Conservation (phyloP, 768 basidiomycete genomes). For the Lactarius tabidus region DNA sequence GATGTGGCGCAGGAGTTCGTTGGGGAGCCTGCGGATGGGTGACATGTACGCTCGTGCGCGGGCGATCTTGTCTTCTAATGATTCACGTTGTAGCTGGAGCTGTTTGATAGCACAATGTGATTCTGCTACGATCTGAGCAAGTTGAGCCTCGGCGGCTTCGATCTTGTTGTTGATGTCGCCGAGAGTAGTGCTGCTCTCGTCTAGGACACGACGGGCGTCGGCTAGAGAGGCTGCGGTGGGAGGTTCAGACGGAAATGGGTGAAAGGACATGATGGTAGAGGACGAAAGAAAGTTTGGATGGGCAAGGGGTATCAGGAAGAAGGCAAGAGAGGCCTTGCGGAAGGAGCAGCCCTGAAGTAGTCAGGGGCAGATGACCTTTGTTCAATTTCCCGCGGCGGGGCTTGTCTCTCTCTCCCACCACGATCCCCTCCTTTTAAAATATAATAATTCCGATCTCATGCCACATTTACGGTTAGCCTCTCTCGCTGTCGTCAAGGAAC, state of each 20-base stretch:
- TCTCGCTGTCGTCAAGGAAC: not conserved
- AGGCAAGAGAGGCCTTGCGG: not conserved
- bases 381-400: slow-evolving; percentile 21
- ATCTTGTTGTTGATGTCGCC: slow-evolving; percentile 46
- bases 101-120: slow-evolving; percentile 50
- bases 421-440: not conserved
- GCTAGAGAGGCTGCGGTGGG: slow-evolving; percentile 53
- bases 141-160: slow-evolving; percentile 47
- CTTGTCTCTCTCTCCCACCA: not conserved
- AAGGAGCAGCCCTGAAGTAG: slow-evolving; percentile 2
- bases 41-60: slow-evolving; percentile 62
- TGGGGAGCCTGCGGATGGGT: slow-evolving; percentile 65
- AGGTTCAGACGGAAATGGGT: slow-evolving; percentile 44
- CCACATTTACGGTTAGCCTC: not conserved
- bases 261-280: slow-evolving; percentile 24
- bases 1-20: slow-evolving; percentile 68
- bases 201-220: slow-evolving; percentile 49
- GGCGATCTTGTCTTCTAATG: slow-evolving; percentile 46
- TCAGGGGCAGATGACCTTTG: slow-evolving; percentile 15
- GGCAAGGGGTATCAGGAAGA: slow-evolving; percentile 10
- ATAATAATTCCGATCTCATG: not conserved
- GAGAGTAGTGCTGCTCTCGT: slow-evolving; percentile 29
- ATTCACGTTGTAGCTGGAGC: slow-evolving; percentile 46
- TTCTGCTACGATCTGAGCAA: slow-evolving; percentile 56
- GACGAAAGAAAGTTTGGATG: slow-evolving; percentile 12